Conservation (phyloP, 805 yeast species). For the Lipomyces starkeyi region DNA sequence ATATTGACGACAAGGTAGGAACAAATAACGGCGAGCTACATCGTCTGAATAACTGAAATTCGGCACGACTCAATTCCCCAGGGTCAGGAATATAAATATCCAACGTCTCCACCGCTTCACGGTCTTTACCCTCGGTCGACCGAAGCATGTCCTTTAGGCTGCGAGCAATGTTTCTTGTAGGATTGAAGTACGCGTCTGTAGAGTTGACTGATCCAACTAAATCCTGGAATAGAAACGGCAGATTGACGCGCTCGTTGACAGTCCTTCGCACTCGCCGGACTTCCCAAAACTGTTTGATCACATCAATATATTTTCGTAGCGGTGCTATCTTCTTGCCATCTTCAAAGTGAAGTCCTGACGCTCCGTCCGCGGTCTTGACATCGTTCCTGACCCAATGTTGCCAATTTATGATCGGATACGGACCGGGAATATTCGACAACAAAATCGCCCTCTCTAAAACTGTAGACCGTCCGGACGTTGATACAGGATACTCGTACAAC, state of each 20-base stretch:
- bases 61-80: slow-evolving; percentile 49
- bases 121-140: background rate
- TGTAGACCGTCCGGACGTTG: slow-evolving; percentile 8
- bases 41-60: slow-evolving; percentile 59
- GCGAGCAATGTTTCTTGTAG: slow-evolving; percentile 6
- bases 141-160: background rate
- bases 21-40: slow-evolving; percentile 45
- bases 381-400: slow-evolving; percentile 33
- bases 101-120: background rate
- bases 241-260: slow-evolving; percentile 9
- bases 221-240: slow-evolving; percentile 4
- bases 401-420: slow-evolving; percentile 31
- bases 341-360: slow-evolving; percentile 3
- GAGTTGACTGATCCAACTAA: slow-evolving; percentile 18
- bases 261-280: background rate
- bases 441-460: background rate
- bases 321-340: slow-evolving; percentile 9
- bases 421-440: slow-evolving; percentile 4
- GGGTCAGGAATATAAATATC: slow-evolving; percentile 46
- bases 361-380: background rate
- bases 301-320: slow-evolving; percentile 11
- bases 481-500: background rate
- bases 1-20: background rate
- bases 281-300: background rate
- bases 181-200: slow-evolving; percentile 8